A percentile compares a stretch with the other conserved stretches of the same genome.
These are phyloP conservation scores for Nadsonia starkeyi-henricii DNA, from an alignment of 1,139 yeast genomes.

Conservation along the genomic window DNA sequence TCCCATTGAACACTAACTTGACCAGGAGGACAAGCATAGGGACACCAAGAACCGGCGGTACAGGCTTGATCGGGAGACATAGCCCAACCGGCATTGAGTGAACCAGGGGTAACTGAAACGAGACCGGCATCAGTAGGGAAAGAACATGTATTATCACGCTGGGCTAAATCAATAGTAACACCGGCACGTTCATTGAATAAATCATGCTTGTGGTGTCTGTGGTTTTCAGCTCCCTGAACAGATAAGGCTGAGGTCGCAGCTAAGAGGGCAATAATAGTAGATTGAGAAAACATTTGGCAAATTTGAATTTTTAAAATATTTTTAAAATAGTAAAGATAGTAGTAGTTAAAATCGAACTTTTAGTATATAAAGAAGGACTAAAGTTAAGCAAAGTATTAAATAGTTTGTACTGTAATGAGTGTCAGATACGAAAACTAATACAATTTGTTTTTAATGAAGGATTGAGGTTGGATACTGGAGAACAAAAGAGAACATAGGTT, in stretches of 20 bases:
- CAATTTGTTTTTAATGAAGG: neutral
- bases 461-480: neutral
- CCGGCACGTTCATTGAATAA: neutral
- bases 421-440: neutral
- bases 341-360: neutral
- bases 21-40: constrained; percentile 82
- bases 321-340: neutral
- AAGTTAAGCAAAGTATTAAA: neutral
- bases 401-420: neutral
- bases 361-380: neutral
- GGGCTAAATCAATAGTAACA: neutral
- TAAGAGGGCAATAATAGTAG: neutral
- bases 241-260: neutral
- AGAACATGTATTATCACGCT: constrained; percentile 36
- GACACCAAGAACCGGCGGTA: constrained; percentile 63
- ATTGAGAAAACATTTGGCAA: neutral
- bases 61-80: constrained; percentile 66
- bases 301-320: neutral
- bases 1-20: constrained; percentile 64
- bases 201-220: neutral
- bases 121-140: constrained; percentile 59
- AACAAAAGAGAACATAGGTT: no score
- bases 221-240: neutral
- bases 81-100: constrained; percentile 75
- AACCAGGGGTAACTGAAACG: constrained; percentile 47